Conservation (phyloP, 2,329 filamentous ascomycete genomes). For the Berkeleyomyces basicola region DNA sequence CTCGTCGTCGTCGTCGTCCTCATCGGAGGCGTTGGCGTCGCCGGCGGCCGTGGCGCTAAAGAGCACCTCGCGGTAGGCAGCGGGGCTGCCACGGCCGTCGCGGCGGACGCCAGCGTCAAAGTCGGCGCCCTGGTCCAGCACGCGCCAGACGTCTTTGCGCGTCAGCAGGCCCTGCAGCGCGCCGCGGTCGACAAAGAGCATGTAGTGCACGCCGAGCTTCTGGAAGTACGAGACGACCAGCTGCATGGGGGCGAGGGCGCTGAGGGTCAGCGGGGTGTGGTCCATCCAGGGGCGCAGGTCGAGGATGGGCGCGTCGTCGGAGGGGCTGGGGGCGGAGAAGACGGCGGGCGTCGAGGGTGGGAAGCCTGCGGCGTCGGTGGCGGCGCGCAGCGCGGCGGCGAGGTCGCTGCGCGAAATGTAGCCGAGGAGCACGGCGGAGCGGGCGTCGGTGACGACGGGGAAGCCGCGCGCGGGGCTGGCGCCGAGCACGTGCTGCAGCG, state of each 20-base stretch:
- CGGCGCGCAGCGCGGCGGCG: slow-evolving; percentile 57
- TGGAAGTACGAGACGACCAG: slow-evolving; percentile 90
- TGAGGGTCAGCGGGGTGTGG: slow-evolving; percentile 85
- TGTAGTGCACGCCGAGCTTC: slow-evolving; percentile 77
- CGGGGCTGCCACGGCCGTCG: no score
- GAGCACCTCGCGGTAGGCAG: no score
- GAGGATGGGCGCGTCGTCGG: slow-evolving; percentile 36
- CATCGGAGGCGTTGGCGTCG: slow-evolving; percentile 1
- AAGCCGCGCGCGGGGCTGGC: slow-evolving; percentile 75
- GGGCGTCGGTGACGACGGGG: slow-evolving; percentile 66
- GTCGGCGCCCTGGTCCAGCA: slow-evolving; percentile 54
- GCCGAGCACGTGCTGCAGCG: slow-evolving; percentile 52
- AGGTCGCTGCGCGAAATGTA: slow-evolving; percentile 92
- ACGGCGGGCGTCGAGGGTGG: slow-evolving; percentile 59
- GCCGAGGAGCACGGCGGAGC: slow-evolving; percentile 65
- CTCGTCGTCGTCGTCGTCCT: slow-evolving; percentile 9
- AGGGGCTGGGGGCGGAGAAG: slow-evolving; percentile 50
- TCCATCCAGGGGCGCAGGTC: slow-evolving; percentile 98
- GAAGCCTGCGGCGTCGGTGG: slow-evolving; percentile 27
- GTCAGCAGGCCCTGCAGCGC: slow-evolving; percentile 72
- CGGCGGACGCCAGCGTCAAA: no score
- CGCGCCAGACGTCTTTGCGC: slow-evolving; percentile 95
- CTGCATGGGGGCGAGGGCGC: slow-evolving; percentile 57
- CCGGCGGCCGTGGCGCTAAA: not conserved
- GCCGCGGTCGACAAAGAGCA: slow-evolving; percentile 73